Evolutionary conservation across 2,329 filamentous ascomycete species (phyloP).

Genomic region (Diplocarpon rosae): DNA sequence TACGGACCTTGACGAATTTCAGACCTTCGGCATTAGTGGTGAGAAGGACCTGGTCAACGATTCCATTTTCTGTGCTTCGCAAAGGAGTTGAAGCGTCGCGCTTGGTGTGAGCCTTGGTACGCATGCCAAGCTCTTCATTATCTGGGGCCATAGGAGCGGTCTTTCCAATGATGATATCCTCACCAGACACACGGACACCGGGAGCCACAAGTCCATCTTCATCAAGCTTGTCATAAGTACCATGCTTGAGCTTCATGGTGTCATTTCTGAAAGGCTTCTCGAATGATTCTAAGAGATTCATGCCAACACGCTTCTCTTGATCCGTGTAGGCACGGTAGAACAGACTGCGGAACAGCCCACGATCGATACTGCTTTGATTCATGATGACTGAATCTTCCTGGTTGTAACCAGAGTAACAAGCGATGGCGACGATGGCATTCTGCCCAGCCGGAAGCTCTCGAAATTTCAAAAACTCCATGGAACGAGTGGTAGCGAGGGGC

Average conservation of each 20-base stretch:
- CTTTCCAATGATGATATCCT: conserved; percentile 99
- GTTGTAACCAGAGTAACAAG: conserved; percentile 97
- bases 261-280: conserved; percentile 87
- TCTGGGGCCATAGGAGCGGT: conserved; percentile 91
- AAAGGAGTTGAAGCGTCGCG: conserved; percentile 92
- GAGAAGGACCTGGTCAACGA: conserved; percentile 84
- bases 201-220: conserved; percentile 92
- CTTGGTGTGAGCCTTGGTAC: conserved; percentile 82
- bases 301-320: conserved; percentile 89
- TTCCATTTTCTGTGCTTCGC: conserved; percentile 91
- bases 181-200: conserved; percentile 87
- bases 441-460: conserved; percentile 92
- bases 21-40: conserved; percentile 92
- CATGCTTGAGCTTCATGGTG: conserved; percentile 85
- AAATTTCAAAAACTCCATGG: conserved; percentile 99
- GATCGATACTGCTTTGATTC: conserved; percentile 99
- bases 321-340: conserved; percentile 98
- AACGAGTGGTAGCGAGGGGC: conserved; percentile 86
- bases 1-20: conserved; percentile 94
- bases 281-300: conserved; percentile 86
- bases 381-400: conserved; percentile 99
- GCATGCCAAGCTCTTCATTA: conserved; percentile 83
- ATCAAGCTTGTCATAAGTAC: conserved; percentile 94
- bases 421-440: conserved; percentile 96
- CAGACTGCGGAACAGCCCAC: conserved; percentile 90